phyloP scores from a whole-genome alignment of 306 rosid species.

The Senna tora region DNA sequence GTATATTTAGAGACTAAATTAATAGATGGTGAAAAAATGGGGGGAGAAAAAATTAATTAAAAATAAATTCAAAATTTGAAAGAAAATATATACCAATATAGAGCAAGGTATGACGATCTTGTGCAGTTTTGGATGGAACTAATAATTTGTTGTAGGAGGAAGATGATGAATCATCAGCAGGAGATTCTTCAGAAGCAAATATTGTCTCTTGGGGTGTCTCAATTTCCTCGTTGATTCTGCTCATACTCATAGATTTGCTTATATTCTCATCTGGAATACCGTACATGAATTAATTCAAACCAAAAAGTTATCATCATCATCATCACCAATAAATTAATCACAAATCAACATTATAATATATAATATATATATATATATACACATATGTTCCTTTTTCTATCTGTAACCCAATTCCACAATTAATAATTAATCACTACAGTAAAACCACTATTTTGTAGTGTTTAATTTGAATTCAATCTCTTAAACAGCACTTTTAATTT shows the following conservation, averaged over 20 bases:
- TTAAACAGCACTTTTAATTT: too few species aligned
- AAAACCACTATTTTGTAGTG: too few species aligned
- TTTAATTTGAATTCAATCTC: too few species aligned
- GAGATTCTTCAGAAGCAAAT: slow-evolving; percentile 58
- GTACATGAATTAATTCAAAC: slow-evolving; percentile 8
- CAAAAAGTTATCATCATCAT: background rate
- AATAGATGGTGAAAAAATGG: background rate
- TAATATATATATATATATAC: too few species aligned
- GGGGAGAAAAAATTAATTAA: background rate
- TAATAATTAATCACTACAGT: too few species aligned
- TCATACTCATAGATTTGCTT: slow-evolving; percentile 47
- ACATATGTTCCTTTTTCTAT: too few species aligned
- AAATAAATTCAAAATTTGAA: slow-evolving; percentile 17
- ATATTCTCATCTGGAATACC: slow-evolving; percentile 47
- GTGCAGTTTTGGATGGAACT: slow-evolving; percentile 40
- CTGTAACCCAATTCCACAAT: too few species aligned
- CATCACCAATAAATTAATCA: background rate
- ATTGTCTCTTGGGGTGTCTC: slow-evolving; percentile 54
- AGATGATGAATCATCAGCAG: slow-evolving; percentile 64
- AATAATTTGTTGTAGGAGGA: slow-evolving; percentile 62
- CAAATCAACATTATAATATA: too few species aligned
- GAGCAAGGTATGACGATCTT: background rate
- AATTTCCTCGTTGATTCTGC: slow-evolving; percentile 47
- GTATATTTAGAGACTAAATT: too few species aligned
- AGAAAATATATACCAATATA: slow-evolving; percentile 25